These are phyloP conservation scores for Cicer chorassanicum DNA, from an alignment of 306 rosid species.

Conservation along the genomic window DNA sequence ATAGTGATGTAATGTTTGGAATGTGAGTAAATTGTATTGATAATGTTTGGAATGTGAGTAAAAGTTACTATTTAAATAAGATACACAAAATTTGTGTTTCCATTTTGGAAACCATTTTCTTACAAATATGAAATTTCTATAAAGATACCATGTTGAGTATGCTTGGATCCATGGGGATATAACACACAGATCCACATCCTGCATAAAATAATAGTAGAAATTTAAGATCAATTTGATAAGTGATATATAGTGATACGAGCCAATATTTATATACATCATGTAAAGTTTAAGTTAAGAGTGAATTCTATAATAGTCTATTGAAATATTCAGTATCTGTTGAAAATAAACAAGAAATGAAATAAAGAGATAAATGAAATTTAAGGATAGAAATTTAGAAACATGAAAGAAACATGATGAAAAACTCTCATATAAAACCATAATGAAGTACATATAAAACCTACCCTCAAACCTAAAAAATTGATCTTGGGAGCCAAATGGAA, in stretches of 20 bases:
- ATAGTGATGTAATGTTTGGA: slow-evolving; percentile 3
- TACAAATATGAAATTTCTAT: background rate
- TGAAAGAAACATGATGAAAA: no score
- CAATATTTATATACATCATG: background rate
- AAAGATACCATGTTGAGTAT: background rate
- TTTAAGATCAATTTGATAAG: background rate
- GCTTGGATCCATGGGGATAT: background rate
- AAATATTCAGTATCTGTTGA: no score
- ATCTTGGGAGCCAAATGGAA: background rate
- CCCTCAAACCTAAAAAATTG: background rate
- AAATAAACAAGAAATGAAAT: no score
- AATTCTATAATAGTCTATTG: no score
- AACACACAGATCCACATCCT: background rate
- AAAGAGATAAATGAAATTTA: no score
- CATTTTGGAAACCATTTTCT: background rate
- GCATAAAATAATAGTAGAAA: background rate
- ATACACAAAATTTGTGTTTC: background rate
- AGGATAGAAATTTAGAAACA: no score
- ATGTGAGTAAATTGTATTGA: background rate
- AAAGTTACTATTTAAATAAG: background rate
- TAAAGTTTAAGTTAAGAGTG: background rate
- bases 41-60: slow-evolving; percentile 9
- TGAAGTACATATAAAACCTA: background rate
- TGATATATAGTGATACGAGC: background rate
- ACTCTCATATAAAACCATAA: background rate